Evolutionary conservation across 1,139 yeast species (phyloP).

Genomic region (Candida smagusa): DNA sequence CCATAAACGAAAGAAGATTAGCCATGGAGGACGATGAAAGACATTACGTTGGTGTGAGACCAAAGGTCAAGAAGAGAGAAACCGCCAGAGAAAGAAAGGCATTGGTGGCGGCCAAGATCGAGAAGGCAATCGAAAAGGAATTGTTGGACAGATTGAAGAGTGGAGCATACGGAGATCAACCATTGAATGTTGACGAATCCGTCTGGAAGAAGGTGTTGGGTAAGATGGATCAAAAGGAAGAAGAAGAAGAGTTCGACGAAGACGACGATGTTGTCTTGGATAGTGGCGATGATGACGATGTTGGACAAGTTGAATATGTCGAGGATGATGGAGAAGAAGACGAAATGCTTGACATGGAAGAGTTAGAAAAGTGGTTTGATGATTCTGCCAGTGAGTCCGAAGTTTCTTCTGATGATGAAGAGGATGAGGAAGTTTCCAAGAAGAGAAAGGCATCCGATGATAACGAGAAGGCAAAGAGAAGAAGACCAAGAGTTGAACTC

Average conservation of each 20-base stretch:
- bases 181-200: constrained; percentile 91
- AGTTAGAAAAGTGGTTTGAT: constrained; percentile 85
- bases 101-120: constrained; percentile 92
- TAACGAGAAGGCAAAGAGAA: constrained; percentile 41
- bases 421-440: constrained; percentile 14
- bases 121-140: constrained; percentile 94
- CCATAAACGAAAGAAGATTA: constrained; percentile 91
- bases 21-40: constrained; percentile 91
- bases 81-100: constrained; percentile 94
- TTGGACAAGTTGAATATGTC: constrained; percentile 80
- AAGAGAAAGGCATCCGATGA: constrained; percentile 42
- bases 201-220: constrained; percentile 94
- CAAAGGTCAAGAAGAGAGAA: constrained; percentile 92
- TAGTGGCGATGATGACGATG: constrained; percentile 54
- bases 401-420: constrained; percentile 22
- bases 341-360: constrained; percentile 88
- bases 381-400: constrained; percentile 51
- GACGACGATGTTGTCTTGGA: constrained; percentile 62
- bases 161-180: constrained; percentile 98
- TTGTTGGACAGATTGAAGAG: constrained; percentile 88
- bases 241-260: constrained; percentile 59
- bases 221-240: constrained; percentile 55
- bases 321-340: constrained; percentile 86
- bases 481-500: constrained; percentile 78
- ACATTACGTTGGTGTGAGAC: constrained; percentile 86